Evolutionary conservation across 495 filamentous ascomycete genomes (phyloP).

Genomic region (Mytilinidion resinicola): DNA sequence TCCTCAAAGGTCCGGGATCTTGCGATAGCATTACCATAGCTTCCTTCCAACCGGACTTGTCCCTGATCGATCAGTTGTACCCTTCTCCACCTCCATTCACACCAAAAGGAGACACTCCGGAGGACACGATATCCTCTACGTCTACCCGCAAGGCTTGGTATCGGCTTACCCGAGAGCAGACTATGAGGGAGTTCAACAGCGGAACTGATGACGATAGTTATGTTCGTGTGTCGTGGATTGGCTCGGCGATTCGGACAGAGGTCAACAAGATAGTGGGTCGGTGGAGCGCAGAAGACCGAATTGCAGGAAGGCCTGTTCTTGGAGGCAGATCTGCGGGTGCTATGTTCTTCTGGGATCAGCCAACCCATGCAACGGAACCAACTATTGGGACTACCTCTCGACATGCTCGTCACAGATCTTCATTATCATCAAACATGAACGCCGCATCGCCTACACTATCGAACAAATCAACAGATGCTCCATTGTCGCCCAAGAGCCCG

Average conservation of each 20-base stretch:
- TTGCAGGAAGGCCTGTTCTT: conserved; percentile 10
- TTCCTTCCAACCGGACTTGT: conserved; percentile 4
- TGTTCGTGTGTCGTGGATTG: conserved; percentile 24
- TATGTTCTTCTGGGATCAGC: conserved; percentile 22
- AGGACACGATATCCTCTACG: conserved; percentile 22
- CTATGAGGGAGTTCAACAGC: conserved; percentile 28
- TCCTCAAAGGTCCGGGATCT: no score
- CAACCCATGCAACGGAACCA: neutral
- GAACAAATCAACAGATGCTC: neutral
- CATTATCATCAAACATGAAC: neutral
- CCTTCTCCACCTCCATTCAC: conserved; percentile 2
- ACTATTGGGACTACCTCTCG: neutral
- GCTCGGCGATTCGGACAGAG: conserved; percentile 18
- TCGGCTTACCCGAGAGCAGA: conserved; percentile 25
- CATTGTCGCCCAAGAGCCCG: conserved; percentile 5
- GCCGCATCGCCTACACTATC: neutral
- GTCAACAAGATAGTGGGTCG: conserved; percentile 18
- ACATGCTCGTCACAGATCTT: conserved; percentile 9
- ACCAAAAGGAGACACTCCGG: conserved; percentile 3
- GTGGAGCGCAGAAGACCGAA: conserved; percentile 24
- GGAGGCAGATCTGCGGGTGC: conserved; percentile 10
- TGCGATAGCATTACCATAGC: neutral
- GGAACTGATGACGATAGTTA: conserved; percentile 25
- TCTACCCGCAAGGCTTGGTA: conserved; percentile 29
- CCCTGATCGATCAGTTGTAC: conserved; percentile 14